These are phyloP conservation scores for Neopestalotiopsis sp. DNA, from an alignment of 2,329 filamentous ascomycete genomes.

Conservation along the genomic window DNA sequence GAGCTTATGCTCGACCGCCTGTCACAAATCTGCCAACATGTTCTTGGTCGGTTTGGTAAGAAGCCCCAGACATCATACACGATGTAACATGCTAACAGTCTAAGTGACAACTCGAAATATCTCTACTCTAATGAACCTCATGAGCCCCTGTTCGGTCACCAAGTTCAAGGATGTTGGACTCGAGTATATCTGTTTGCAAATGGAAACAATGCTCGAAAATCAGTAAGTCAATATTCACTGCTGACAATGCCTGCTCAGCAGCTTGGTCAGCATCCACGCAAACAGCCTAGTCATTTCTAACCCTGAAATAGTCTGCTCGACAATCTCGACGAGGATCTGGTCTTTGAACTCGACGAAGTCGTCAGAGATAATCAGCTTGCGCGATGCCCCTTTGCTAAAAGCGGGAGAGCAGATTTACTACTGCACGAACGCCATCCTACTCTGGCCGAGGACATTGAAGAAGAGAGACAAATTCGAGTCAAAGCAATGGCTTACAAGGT, in stretches of 20 bases:
- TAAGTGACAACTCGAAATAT: constrained; percentile 84
- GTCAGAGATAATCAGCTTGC: constrained; percentile 84
- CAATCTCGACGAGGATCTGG: constrained; percentile 82
- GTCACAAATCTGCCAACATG: constrained; percentile 85
- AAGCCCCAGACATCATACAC: not conserved
- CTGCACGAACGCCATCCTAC: constrained; percentile 70
- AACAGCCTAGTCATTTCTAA: constrained; percentile 36
- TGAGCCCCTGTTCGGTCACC: constrained; percentile 81
- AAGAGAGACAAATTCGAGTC: constrained; percentile 71
- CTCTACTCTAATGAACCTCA: constrained; percentile 81
- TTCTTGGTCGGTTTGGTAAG: constrained; percentile 74
- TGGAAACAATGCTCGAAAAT: constrained; percentile 92
- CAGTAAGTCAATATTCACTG: constrained; percentile 47
- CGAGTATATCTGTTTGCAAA: constrained; percentile 89
- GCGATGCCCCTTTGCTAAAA: constrained; percentile 77
- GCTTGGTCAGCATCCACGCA: no score
- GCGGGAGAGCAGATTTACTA: constrained; percentile 70
- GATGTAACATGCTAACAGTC: not conserved
- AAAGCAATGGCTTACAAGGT: constrained; percentile 76
- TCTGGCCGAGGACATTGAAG: constrained; percentile 68
- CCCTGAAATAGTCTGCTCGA: constrained; percentile 63
- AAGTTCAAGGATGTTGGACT: constrained; percentile 88
- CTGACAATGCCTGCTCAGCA: not conserved
- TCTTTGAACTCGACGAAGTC: constrained; percentile 78
- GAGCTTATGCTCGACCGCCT: constrained; percentile 94